These are phyloP conservation scores for Coemansia sp. DNA, from an alignment of 192 early-diverging fungal species.

Conservation along the genomic window DNA sequence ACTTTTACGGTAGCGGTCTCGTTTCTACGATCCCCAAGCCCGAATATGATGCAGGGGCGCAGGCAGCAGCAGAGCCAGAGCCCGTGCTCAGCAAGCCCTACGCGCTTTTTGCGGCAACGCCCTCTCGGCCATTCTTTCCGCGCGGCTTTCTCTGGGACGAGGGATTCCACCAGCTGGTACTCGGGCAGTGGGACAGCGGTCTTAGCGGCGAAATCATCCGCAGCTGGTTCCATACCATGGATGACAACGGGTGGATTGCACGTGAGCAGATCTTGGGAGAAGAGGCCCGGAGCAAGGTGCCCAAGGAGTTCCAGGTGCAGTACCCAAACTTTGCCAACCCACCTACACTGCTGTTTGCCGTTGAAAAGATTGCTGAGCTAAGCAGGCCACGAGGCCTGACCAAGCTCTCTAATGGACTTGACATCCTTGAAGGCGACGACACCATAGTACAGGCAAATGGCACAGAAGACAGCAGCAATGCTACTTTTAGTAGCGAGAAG, in stretches of 20 bases:
- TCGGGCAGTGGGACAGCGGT: slow-evolving; percentile 85
- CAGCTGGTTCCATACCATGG: slow-evolving; percentile 76
- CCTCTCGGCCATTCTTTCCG: slow-evolving; percentile 91
- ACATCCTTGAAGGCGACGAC: slow-evolving; percentile 1
- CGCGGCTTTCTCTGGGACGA: slow-evolving; percentile 97
- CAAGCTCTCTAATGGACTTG: background rate
- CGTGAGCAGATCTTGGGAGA: slow-evolving; percentile 92
- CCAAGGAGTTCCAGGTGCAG: slow-evolving; percentile 87
- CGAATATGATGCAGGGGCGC: slow-evolving; percentile 58
- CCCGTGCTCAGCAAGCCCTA: slow-evolving; percentile 63
- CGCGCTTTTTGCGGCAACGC: slow-evolving; percentile 75
- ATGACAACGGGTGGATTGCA: slow-evolving; percentile 85
- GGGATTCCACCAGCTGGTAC: slow-evolving; percentile 83
- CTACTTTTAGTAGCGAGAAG: background rate
- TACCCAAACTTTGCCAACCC: slow-evolving; percentile 92
- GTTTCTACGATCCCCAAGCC: slow-evolving; percentile 54
- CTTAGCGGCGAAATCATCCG: slow-evolving; percentile 77
- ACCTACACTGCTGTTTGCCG: slow-evolving; percentile 74
- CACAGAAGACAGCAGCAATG: background rate
- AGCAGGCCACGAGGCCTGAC: slow-evolving; percentile 14
- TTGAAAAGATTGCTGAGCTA: slow-evolving; percentile 65
- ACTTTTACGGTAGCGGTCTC: slow-evolving; percentile 35
- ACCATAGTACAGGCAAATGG: background rate
- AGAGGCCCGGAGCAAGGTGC: slow-evolving; percentile 88
- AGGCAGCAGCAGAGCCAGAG: slow-evolving; percentile 51